Conservation (phyloP, 2,329 filamentous ascomycete genomes). For the Hypoxylon sp. region DNA sequence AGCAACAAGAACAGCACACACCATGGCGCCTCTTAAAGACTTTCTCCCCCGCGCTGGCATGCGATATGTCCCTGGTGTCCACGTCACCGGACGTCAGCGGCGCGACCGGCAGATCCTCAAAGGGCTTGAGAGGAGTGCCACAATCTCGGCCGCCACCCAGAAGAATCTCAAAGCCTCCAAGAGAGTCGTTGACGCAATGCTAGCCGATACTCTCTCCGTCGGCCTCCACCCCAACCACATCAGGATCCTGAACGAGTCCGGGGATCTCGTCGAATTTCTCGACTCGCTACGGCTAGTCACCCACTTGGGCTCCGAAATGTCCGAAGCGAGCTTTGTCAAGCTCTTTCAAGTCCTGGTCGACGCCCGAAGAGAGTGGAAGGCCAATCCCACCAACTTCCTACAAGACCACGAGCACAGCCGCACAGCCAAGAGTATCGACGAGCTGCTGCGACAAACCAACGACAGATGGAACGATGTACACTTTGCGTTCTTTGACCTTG, state of each 20-base stretch:
- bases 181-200: not conserved
- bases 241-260: not conserved
- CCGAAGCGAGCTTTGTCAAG: not conserved
- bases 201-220: not conserved
- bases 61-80: not conserved
- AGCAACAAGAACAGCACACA: no score
- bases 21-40: not conserved
- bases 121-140: not conserved
- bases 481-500: not conserved
- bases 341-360: conserved; percentile 3
- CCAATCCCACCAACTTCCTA: not conserved
- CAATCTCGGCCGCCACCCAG: not conserved
- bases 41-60: not conserved
- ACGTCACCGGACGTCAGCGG: not conserved
- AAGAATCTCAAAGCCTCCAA: not conserved
- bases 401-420: not conserved
- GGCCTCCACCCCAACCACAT: not conserved
- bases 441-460: not conserved
- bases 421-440: conserved; percentile 9
- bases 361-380: conserved; percentile 7
- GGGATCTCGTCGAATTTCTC: not conserved
- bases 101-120: not conserved
- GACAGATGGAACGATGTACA: not conserved
- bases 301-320: not conserved
- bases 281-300: not conserved